Percentiles rank a stretch among this genome's conserved stretches.
phyloP scores from a whole-genome alignment of 768 basidiomycete genomes.

The Leccinum subgranulosum region DNA sequence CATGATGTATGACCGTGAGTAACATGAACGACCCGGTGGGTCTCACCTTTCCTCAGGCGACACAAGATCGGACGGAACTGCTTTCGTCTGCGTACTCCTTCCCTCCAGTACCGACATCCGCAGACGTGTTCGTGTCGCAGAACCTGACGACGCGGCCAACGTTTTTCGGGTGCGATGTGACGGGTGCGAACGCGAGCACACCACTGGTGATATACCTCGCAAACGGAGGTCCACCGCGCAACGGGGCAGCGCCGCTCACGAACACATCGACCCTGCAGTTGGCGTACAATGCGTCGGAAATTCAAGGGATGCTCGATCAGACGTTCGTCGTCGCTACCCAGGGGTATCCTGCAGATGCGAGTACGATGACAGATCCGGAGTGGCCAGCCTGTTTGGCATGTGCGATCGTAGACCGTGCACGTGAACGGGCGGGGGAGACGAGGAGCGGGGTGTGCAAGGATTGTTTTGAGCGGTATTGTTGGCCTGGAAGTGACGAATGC shows the following conservation, averaged over 20 bases:
- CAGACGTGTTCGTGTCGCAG: conserved; percentile 32
- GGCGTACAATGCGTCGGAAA: conserved; percentile 34
- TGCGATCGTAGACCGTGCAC: conserved; percentile 47
- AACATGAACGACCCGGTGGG: neutral
- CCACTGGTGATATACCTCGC: conserved; percentile 61
- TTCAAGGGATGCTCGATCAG: conserved; percentile 46
- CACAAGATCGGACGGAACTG: conserved; percentile 39
- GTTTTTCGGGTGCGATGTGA: conserved; percentile 44
- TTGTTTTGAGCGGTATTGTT: conserved; percentile 34
- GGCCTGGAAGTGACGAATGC: conserved; percentile 13
- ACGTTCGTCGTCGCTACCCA: conserved; percentile 43
- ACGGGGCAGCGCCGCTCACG: conserved; percentile 36
- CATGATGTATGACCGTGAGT: neutral
- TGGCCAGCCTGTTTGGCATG: conserved; percentile 53
- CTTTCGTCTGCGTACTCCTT: conserved; percentile 33
- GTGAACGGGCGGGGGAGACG: conserved; percentile 22
- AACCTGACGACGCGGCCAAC: conserved; percentile 38
- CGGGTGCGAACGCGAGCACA: conserved; percentile 26
- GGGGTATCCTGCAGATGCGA: conserved; percentile 33
- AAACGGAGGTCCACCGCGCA: conserved; percentile 44
- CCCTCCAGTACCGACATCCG: conserved; percentile 28
- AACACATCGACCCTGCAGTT: conserved; percentile 42
- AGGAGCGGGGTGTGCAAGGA: conserved; percentile 31
- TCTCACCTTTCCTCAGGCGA: conserved; percentile 11
- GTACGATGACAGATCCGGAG: conserved; percentile 32